Percentiles rank a stretch among this genome's conserved stretches.
These are phyloP conservation scores for Thielaviopsis punctulata DNA, from an alignment of 2,329 filamentous ascomycete genomes.

Conservation along the genomic window DNA sequence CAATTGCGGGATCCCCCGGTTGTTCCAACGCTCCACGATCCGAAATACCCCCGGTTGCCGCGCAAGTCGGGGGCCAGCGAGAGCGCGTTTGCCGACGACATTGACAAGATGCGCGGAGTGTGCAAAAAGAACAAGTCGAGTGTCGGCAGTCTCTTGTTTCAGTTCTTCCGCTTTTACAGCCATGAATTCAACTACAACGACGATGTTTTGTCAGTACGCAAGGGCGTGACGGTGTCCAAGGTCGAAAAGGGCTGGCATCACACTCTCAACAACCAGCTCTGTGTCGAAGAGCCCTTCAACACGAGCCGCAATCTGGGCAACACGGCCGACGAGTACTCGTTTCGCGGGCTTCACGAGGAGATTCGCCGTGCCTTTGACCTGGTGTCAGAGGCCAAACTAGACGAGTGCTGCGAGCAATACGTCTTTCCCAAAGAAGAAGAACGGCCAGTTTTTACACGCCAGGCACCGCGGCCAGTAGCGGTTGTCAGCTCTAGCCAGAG, in stretches of 20 bases:
- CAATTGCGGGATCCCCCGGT: constrained; percentile 75
- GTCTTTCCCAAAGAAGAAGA: constrained; percentile 74
- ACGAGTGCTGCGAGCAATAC: constrained; percentile 74
- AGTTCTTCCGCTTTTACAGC: constrained; percentile 90
- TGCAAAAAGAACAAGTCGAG: constrained; percentile 68
- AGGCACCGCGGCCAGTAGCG: constrained; percentile 36
- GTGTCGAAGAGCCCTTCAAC: constrained; percentile 96
- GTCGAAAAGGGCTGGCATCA: constrained; percentile 79
- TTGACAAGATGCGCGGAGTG: constrained; percentile 56
- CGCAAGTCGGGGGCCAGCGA: constrained; percentile 40
- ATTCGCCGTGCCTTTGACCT: constrained; percentile 75
- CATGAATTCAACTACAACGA: constrained; percentile 85
- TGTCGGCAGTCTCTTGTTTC: constrained; percentile 72
- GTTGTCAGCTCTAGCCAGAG: constrained; percentile 45
- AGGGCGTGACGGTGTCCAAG: constrained; percentile 63
- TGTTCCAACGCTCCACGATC: constrained; percentile 69
- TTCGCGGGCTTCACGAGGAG: constrained; percentile 78
- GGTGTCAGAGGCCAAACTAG: constrained; percentile 60
- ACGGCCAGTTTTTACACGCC: constrained; percentile 36
- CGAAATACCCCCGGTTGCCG: constrained; percentile 40
- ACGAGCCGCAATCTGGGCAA: constrained; percentile 78
- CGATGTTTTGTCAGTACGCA: constrained; percentile 66
- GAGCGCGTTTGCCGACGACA: constrained; percentile 73
- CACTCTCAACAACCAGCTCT: constrained; percentile 64
- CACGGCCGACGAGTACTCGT: constrained; percentile 88